These are phyloP conservation scores for Annulohypoxylon bovei DNA, from an alignment of 495 filamentous ascomycete genomes.

Conservation along the genomic window DNA sequence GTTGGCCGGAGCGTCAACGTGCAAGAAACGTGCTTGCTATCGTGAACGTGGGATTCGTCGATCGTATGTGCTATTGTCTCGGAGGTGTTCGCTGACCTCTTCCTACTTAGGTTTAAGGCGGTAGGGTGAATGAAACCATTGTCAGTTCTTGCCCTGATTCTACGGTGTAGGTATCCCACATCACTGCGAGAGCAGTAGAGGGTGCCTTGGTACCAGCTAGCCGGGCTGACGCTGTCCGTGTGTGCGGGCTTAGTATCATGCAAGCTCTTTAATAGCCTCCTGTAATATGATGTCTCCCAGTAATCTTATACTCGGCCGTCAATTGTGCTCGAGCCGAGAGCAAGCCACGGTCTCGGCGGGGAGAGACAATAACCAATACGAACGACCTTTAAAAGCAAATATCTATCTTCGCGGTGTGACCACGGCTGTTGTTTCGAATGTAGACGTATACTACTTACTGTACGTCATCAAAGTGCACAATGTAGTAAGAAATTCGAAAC, in stretches of 20 bases:
- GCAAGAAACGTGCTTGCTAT: constrained; percentile 44
- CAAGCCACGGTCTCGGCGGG: constrained; percentile 20
- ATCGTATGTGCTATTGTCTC: constrained; percentile 33
- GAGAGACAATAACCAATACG: constrained; percentile 15
- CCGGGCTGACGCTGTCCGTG: constrained; percentile 26
- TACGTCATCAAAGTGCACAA: constrained; percentile 24
- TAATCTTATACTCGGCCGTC: constrained; percentile 9
- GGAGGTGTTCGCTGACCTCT: constrained; percentile 33
- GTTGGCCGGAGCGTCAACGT: constrained; percentile 31
- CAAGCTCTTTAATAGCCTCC: constrained; percentile 24
- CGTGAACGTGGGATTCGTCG: constrained; percentile 41
- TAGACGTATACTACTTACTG: constrained; percentile 8
- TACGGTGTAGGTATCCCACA: constrained; percentile 11
- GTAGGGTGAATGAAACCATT: constrained; percentile 33
- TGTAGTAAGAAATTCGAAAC: constrained; percentile 23
- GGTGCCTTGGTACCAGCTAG: constrained; percentile 6
- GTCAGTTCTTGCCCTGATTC: constrained; percentile 27
- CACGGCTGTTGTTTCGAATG: constrained; percentile 7
- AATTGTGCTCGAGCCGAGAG: constrained; percentile 4
- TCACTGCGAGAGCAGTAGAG: constrained; percentile 12
- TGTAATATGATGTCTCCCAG: constrained; percentile 19
- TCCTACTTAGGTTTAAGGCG: constrained; percentile 24
- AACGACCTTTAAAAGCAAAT: not conserved
- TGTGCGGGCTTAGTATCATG: constrained; percentile 20
- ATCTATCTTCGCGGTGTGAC: not conserved